Evolutionary conservation across 2,329 filamentous ascomycete genomes (phyloP).

Genomic region (Fusarium burgessii): DNA sequence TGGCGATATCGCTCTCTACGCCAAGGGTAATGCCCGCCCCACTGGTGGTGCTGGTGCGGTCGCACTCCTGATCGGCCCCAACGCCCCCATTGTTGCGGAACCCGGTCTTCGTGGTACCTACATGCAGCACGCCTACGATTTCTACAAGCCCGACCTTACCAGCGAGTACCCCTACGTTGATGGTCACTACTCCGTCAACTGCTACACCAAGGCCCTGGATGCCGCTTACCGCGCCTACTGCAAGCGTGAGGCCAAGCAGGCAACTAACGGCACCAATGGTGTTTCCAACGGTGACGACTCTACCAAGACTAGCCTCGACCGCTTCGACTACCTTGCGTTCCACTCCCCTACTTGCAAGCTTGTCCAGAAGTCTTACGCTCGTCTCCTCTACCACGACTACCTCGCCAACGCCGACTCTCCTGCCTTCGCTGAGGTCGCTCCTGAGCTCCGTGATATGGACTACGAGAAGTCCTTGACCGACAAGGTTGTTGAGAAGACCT

Average conservation of each 20-base stretch:
- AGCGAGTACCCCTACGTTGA: slow-evolving; percentile 90
- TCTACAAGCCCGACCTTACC: slow-evolving; percentile 90
- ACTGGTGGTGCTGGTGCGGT: slow-evolving; percentile 85
- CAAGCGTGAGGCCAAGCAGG: slow-evolving; percentile 73
- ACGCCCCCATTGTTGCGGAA: slow-evolving; percentile 82
- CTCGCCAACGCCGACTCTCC: slow-evolving; percentile 75
- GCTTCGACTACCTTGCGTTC: slow-evolving; percentile 87
- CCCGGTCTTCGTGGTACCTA: slow-evolving; percentile 83
- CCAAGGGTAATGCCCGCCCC: slow-evolving; percentile 83
- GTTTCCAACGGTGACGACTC: slow-evolving; percentile 58
- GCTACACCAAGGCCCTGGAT: slow-evolving; percentile 85
- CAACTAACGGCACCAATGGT: slow-evolving; percentile 68
- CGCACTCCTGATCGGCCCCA: slow-evolving; percentile 81
- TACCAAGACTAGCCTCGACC: slow-evolving; percentile 75
- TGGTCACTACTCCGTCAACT: slow-evolving; percentile 84
- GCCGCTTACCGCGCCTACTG: slow-evolving; percentile 84
- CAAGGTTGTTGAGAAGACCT: slow-evolving; percentile 87
- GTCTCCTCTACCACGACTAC: slow-evolving; percentile 89
- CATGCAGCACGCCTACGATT: slow-evolving; percentile 88
- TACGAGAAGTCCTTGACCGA: slow-evolving; percentile 84
- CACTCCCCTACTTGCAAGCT: slow-evolving; percentile 90
- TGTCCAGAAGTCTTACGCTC: slow-evolving; percentile 85
- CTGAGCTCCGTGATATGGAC: slow-evolving; percentile 81
- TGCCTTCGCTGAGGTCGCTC: slow-evolving; percentile 78
- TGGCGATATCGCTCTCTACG: slow-evolving; percentile 87